These are phyloP conservation scores for Fusarium metavorans DNA, from an alignment of 2,329 filamentous ascomycete genomes.

Conservation along the genomic window DNA sequence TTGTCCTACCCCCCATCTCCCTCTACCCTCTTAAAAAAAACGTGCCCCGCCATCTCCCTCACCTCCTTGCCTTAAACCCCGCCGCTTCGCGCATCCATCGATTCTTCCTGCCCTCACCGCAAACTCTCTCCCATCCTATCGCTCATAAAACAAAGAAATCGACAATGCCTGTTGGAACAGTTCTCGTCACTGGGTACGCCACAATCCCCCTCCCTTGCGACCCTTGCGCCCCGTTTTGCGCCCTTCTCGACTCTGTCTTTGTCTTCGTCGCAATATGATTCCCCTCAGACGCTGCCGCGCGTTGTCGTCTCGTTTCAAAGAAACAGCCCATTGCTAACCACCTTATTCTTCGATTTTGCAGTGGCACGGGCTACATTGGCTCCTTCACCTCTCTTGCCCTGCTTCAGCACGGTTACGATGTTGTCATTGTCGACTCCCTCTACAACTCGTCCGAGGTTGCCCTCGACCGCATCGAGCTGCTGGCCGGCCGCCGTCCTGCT, in stretches of 20 bases:
- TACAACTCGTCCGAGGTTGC: conserved; percentile 97
- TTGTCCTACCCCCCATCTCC: conserved; percentile 10
- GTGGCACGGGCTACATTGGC: conserved; percentile 98
- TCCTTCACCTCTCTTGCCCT: conserved; percentile 95
- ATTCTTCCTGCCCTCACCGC: conserved; percentile 32
- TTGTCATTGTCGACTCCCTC: conserved; percentile 94
- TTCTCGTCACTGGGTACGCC: conserved; percentile 88
- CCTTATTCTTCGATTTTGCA: conserved; percentile 53
- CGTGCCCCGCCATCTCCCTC: conserved; percentile 33
- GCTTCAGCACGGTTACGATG: conserved; percentile 93
- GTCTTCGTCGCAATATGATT: conserved; percentile 30
- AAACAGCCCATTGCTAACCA: conserved; percentile 37
- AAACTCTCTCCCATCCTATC: conserved; percentile 21
- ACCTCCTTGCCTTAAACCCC: conserved; percentile 29
- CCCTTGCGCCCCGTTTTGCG: not conserved
- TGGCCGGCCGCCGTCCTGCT: conserved; percentile 85
- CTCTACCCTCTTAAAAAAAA: conserved; percentile 27
- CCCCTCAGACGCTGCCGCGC: conserved; percentile 17
- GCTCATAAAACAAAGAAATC: conserved; percentile 39
- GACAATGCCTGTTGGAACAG: conserved; percentile 84
- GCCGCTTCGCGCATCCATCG: conserved; percentile 22
- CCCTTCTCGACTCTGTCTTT: conserved; percentile 13
- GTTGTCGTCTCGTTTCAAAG: conserved; percentile 8
- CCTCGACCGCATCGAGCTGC: conserved; percentile 93
- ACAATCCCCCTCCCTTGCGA: conserved; percentile 29